phyloP scores from a whole-genome alignment of 768 basidiomycete species.

The Leccinum ochraceum region DNA sequence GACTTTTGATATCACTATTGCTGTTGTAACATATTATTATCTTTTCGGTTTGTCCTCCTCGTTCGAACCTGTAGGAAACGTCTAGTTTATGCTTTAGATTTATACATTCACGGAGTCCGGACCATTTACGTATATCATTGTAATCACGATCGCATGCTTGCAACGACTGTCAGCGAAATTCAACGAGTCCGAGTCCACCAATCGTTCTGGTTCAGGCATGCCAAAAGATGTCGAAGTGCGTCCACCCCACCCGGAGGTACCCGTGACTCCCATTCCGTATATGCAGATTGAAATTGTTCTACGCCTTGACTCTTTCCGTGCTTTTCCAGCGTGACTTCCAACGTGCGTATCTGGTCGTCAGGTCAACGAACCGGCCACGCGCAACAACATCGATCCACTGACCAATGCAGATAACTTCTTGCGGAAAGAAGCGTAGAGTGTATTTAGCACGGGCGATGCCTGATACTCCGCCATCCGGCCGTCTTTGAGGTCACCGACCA shows the following conservation, averaged over 20 bases:
- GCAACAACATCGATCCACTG: slow-evolving; percentile 26
- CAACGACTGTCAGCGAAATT: background rate
- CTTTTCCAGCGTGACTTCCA: slow-evolving; percentile 61
- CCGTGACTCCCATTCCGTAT: slow-evolving; percentile 32
- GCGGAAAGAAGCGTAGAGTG: slow-evolving; percentile 54
- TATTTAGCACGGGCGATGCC: slow-evolving; percentile 57
- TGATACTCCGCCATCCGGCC: slow-evolving; percentile 61
- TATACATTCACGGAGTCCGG: slow-evolving; percentile 11
- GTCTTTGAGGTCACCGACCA: slow-evolving; percentile 60
- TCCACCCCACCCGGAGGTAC: slow-evolving; percentile 52
- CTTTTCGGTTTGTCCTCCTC: slow-evolving; percentile 13
- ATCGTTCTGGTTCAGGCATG: slow-evolving; percentile 52
- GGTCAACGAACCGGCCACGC: background rate
- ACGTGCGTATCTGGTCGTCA: slow-evolving; percentile 49
- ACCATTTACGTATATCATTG: slow-evolving; percentile 13
- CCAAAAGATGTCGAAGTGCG: slow-evolving; percentile 54
- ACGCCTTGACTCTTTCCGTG: slow-evolving; percentile 24
- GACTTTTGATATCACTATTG: slow-evolving; percentile 6
- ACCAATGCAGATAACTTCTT: slow-evolving; percentile 60
- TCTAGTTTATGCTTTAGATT: slow-evolving; percentile 29
- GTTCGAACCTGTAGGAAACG: slow-evolving; percentile 11
- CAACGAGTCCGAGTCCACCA: slow-evolving; percentile 50
- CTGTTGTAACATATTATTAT: slow-evolving; percentile 1
- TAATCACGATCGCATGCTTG: slow-evolving; percentile 13
- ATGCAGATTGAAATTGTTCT: slow-evolving; percentile 26